phyloP scores from a whole-genome alignment of 2,329 filamentous ascomycete genomes.

The Penicillium sp. region DNA sequence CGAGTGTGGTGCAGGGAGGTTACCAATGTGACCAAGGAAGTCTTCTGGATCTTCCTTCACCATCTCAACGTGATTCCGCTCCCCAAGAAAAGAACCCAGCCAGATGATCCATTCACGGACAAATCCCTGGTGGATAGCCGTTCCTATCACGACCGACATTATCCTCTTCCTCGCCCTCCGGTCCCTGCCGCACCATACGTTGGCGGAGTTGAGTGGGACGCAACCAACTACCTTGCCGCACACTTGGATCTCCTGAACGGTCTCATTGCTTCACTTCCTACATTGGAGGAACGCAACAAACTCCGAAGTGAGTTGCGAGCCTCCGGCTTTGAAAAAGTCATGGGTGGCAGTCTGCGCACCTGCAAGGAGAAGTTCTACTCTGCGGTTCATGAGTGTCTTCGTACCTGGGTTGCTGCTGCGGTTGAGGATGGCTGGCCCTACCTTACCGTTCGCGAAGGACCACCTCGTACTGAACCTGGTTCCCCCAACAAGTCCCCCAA shows the following conservation, averaged over 20 bases:
- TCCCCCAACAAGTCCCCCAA: conserved; percentile 51
- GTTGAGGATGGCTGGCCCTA: conserved; percentile 87
- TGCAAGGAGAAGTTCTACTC: conserved; percentile 99
- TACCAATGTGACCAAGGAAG: conserved; percentile 90
- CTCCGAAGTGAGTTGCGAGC: conserved; percentile 77
- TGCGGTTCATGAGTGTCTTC: conserved; percentile 82
- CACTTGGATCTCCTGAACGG: conserved; percentile 94
- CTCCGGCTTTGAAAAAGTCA: conserved; percentile 87
- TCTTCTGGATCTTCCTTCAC: conserved; percentile 99
- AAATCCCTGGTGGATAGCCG: conserved; percentile 18
- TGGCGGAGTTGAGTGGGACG: conserved; percentile 97
- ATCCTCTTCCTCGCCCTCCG: conserved; percentile 82
- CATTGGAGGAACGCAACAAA: conserved; percentile 68
- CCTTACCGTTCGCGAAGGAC: conserved; percentile 67
- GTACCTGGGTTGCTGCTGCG: conserved; percentile 87
- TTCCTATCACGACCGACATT: conserved; percentile 61
- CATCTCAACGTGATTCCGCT: conserved; percentile 81
- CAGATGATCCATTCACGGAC: conserved; percentile 35
- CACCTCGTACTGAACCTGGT: conserved; percentile 41
- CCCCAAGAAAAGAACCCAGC: conserved; percentile 34
- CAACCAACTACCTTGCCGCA: conserved; percentile 91
- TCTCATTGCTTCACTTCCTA: conserved; percentile 78
- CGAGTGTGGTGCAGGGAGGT: conserved; percentile 93
- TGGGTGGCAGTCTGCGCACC: conserved; percentile 79
- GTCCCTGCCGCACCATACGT: conserved; percentile 95